These are phyloP conservation scores for Nothomitra cinnamomea DNA, from an alignment of 2,329 filamentous ascomycete genomes.

Conservation along the genomic window DNA sequence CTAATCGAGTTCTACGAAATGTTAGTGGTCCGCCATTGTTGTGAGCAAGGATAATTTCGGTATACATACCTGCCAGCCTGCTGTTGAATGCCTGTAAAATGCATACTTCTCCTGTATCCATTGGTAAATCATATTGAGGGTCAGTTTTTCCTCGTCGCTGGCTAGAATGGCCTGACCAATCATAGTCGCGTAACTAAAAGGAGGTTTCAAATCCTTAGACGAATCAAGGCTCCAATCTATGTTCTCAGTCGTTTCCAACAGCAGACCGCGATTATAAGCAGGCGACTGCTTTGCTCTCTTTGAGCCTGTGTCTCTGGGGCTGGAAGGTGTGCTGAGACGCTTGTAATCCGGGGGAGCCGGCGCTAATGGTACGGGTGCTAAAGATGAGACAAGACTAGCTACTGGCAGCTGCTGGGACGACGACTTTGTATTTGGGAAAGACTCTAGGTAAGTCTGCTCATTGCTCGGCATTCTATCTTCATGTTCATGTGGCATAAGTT, in stretches of 20 bases:
- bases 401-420: neutral
- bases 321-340: constrained; percentile 39
- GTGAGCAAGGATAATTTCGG: neutral
- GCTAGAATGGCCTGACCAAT: constrained; percentile 92
- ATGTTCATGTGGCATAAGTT: constrained; percentile 6
- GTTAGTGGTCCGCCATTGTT: constrained; percentile 2
- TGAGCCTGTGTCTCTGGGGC: neutral
- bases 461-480: neutral
- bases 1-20: constrained; percentile 68
- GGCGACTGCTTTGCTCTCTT: constrained; percentile 27
- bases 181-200: constrained; percentile 90
- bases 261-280: constrained; percentile 30
- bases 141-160: constrained; percentile 73
- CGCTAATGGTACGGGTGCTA: constrained; percentile 28
- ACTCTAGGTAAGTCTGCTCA: neutral
- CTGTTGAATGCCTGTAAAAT: constrained; percentile 73
- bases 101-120: constrained; percentile 86
- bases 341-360: constrained; percentile 43
- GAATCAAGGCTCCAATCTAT: constrained; percentile 69
- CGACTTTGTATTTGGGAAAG: neutral
- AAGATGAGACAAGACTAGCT: neutral
- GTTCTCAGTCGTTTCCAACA: constrained; percentile 35
- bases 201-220: constrained; percentile 83
- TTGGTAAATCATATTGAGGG: constrained; percentile 80
- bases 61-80: constrained; percentile 71